Evolutionary conservation across 768 basidiomycete species (phyloP), one percentile per base, ranked within the genome.

Genomic region (Mycena rosella): DNA sequence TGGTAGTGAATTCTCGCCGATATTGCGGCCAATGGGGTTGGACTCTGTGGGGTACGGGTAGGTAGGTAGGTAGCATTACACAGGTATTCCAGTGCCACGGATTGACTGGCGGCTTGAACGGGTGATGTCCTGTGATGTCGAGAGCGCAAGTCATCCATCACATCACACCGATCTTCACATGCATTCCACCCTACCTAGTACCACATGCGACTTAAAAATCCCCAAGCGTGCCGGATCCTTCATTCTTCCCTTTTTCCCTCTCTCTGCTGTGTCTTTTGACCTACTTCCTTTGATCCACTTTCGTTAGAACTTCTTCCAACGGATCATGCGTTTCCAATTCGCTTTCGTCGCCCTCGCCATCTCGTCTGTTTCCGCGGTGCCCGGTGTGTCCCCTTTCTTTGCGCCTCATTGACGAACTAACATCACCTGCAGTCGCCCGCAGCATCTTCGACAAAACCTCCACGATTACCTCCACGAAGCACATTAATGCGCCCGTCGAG

Each of bases 291-390:
- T 51, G 24, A 40, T 40, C 32, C 9, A 59, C 58, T 51, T 47
- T 47, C 27, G n/a, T 58, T n/a, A n/a, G n/a, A n/a, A n/a, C 14
- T 29, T 42, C 30, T 24, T 47, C 42, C 48, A 17, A 24, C 27
- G 20, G 63, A 60, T 20, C 4, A 69, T 71, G 69, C 69, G 65
- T 64, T 71, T 71, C 62, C 69, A 67, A 64, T 18, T 71, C 27
- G 60, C 49, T 27, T 18, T 63, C 32, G 55, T 27, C 1, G 65
- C 65, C 24, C 47, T 60, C 53, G 61, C 64, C 36, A n/a, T 67
- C 55, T 45, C n/a, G n/a, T n/a, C 40, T n/a, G 61, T 36, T 17
- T 64, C 62, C 59, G 65, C 69, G 3, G 0, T 18, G 9, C 69
- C 65, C 27, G 38, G 69, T 71, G 20, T 27, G 57, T 42, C 51